A percentile compares a stretch with the other conserved stretches of the same genome.
These are phyloP conservation scores for Podaxis pistillaris DNA, from an alignment of 768 basidiomycete species.

Conservation along the genomic window DNA sequence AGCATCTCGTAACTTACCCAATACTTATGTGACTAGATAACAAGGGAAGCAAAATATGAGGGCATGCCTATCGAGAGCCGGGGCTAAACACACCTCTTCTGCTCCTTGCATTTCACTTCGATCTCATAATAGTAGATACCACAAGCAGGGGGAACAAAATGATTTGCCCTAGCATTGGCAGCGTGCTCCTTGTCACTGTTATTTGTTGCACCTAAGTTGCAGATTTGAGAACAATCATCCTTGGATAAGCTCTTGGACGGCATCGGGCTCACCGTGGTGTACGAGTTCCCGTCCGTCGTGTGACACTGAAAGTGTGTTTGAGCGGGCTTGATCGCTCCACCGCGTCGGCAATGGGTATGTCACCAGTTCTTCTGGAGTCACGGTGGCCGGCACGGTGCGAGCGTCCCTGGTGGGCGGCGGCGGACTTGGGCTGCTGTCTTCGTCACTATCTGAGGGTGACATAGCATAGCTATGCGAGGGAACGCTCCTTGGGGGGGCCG, in stretches of 20 bases:
- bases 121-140: conserved; percentile 97
- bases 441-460: conserved; percentile 62
- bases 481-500: conserved; percentile 17
- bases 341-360: conserved; percentile 64
- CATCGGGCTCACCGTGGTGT: conserved; percentile 53
- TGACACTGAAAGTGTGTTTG: conserved; percentile 57
- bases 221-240: not conserved
- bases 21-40: conserved; percentile 69
- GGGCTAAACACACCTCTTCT: conserved; percentile 61
- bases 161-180: conserved; percentile 74
- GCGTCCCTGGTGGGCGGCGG: conserved; percentile 34
- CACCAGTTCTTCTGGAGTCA: conserved; percentile 36
- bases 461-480: conserved; percentile 25
- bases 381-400: conserved; percentile 20
- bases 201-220: conserved; percentile 42
- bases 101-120: conserved; percentile 75
- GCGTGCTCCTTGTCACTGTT: conserved; percentile 73
- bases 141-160: conserved; percentile 78
- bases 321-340: conserved; percentile 73
- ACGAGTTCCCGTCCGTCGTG: conserved; percentile 72
- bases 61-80: conserved; percentile 1
- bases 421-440: conserved; percentile 56
- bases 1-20: conserved; percentile 48
- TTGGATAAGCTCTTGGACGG: not conserved
- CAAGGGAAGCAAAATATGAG: conserved; percentile 17